phyloP scores from a whole-genome alignment of 179 eudicot genomes.

The Silene coronaria region DNA sequence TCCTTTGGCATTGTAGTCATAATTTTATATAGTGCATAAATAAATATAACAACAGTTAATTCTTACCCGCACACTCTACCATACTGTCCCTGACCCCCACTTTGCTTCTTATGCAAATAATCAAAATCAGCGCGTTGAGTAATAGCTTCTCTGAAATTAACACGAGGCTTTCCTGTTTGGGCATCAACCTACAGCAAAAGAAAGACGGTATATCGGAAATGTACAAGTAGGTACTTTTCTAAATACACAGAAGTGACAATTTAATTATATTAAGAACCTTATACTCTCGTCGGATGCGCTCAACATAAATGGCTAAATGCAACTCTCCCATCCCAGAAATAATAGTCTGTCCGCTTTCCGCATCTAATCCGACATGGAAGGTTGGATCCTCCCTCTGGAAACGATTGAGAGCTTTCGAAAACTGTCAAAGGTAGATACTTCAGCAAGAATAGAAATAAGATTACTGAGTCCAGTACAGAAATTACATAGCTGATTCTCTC shows the following conservation, averaged over 20 bases:
- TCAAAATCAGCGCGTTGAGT: slow-evolving; percentile 92
- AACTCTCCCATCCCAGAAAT: slow-evolving; percentile 98
- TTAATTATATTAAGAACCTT: slow-evolving; percentile 40
- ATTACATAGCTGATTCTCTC: background rate
- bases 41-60: background rate
- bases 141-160: slow-evolving; percentile 91
- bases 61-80: slow-evolving; percentile 91
- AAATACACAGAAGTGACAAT: slow-evolving; percentile 8
- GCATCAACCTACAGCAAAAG: slow-evolving; percentile 69
- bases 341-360: slow-evolving; percentile 95
- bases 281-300: slow-evolving; percentile 88
- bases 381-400: slow-evolving; percentile 98
- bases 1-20: background rate
- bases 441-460: slow-evolving; percentile 9
- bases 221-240: background rate
- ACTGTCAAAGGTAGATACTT: slow-evolving; percentile 41
- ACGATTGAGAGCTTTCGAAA: slow-evolving; percentile 94
- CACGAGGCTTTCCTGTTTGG: slow-evolving; percentile 90
- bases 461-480: background rate
- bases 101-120: slow-evolving; percentile 92
- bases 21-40: background rate
- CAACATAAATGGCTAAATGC: slow-evolving; percentile 89
- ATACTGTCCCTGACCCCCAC: slow-evolving; percentile 95
- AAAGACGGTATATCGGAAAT: background rate
- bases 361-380: slow-evolving; percentile 91